Evolutionary conservation across 2,329 filamentous ascomycete species (phyloP), one percentile per base, ranked within the genome.

Genomic region (Drechslerella dactyloides): DNA sequence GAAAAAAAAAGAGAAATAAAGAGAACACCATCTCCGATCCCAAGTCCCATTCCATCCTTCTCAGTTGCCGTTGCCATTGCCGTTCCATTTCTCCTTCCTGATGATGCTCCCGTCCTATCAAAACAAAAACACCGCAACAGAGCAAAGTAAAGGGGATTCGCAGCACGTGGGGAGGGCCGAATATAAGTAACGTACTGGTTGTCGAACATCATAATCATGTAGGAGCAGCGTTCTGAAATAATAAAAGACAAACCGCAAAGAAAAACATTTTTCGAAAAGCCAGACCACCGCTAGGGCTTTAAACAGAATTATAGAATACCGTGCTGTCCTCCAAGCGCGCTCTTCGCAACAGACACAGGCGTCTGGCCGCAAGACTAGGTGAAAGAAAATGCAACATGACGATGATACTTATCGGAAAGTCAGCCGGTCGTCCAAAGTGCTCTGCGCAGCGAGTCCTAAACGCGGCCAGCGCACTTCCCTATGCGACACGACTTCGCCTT

Each of bases 391-490:
- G 30, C n/a, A 58, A 7, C 17, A 44, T 58, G 21, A 46, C 59
- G 15, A 30, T n/a, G 33, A 37, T n/a, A 48, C 24, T n/a, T 13
- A 65, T 42, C 50, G 48, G 23, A 44, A 21, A 19, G 13, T 54
- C 44, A 73, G 44, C 56, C 54, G 24, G 35, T 62, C 60, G 54
- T 51, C 53, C 46, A 58, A 64, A 59, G 62, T 56, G 48, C 61
- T 52, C 19, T 24, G 35, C 55, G 40, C 27, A 59, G 23, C 73
- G 56, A 10, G 63, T 62, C 52, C 73, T 62, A 60, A 73, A 72
- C 65, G 40, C 75, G 60, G 68, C 69, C 46, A 65, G 75, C 55
- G 51, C 61, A 74, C 53, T 37, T 75, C 44, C 37, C 70, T 11
- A 17, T 66, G 55, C 55, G 70, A 52, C 53, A 70, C 63, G 42